Evolutionary conservation across 1,139 yeast genomes (phyloP), one percentile per base, ranked within the genome.

Genomic region (Scheffersomyces quercinus): DNA sequence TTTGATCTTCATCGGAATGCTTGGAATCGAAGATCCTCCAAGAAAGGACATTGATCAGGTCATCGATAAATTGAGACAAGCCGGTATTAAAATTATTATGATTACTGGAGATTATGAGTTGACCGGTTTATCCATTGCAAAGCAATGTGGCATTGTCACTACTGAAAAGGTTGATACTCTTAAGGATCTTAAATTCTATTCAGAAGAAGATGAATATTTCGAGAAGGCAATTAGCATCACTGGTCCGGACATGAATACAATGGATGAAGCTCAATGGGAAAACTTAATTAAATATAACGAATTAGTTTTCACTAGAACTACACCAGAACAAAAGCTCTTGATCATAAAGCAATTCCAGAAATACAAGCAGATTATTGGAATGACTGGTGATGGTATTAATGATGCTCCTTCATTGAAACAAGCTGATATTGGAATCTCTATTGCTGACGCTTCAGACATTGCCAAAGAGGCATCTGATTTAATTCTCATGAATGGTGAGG

Each of bases 401-500:
- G 81, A 77, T 58, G 77, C 81, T 0, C 82, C 82, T 5, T 72
- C 81, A 0, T 64, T 76, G 48, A 73, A 70, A 50, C 75, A 72
- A 48, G 79, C 82, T 2, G 79, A 77, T 55, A 69, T 77, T 43
- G 83, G 83, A 35, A 74, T 79, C 46, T 76, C 82, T 2, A 66
- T 78, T 65, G 68, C 67, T 5, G 70, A 67, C 39, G 83, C 80
- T 3, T 70, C 81, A 15, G 83, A 79, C 51, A 73, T 79, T 50
- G 83, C 83, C n/a, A 72, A 77, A 52, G 83, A 78, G 48, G 83
- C 83, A 0, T 68, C 81, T 29, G 83, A 79, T 55, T 55, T 79
- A 53, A 69, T 79, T 28, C 60, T 78, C 37, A 58, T 75, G 56
- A 43, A 42, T 35, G 49, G 47, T 12, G 63, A 60, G 20, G 64